Percentiles rank a stretch among this genome's conserved stretches.
These are phyloP conservation scores for Secale cereale DNA, from an alignment of 176 grass and related monocot species.

Conservation along the genomic window DNA sequence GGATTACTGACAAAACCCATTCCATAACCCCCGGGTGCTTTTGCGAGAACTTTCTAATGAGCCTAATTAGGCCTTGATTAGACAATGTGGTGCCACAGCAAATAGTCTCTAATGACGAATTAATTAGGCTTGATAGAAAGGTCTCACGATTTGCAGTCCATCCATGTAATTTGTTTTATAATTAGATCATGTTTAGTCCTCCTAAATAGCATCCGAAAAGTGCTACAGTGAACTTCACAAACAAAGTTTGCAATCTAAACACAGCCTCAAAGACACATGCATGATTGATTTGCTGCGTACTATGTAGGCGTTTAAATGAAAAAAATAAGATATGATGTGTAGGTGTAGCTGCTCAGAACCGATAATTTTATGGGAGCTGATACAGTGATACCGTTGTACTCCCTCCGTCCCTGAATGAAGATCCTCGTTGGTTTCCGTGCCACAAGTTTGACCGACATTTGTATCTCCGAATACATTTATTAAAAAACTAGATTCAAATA, in stretches of 20 bases:
- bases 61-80: background rate
- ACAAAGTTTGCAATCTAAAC: too few species aligned
- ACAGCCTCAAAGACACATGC: background rate
- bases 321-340: background rate
- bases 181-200: too few species aligned
- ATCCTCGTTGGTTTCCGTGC: too few species aligned
- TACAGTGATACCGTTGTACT: background rate
- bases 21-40: background rate
- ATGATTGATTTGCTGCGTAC: conserved; percentile 7
- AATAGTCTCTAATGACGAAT: too few species aligned
- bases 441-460: too few species aligned
- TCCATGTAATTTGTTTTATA: too few species aligned
- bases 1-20: background rate
- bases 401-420: background rate
- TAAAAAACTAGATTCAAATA: too few species aligned
- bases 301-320: background rate
- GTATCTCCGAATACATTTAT: too few species aligned
- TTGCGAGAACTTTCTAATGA: background rate
- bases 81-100: background rate
- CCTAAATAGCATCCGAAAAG: too few species aligned
- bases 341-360: background rate
- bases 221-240: too few species aligned
- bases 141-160: too few species aligned
- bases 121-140: too few species aligned
- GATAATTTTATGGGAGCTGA: conserved; percentile 2